A percentile compares a stretch with the other conserved stretches of the same genome.
Conservation (phyloP, 2,329 filamentous ascomycete genomes). For the Chaetomium globosum region DNA sequence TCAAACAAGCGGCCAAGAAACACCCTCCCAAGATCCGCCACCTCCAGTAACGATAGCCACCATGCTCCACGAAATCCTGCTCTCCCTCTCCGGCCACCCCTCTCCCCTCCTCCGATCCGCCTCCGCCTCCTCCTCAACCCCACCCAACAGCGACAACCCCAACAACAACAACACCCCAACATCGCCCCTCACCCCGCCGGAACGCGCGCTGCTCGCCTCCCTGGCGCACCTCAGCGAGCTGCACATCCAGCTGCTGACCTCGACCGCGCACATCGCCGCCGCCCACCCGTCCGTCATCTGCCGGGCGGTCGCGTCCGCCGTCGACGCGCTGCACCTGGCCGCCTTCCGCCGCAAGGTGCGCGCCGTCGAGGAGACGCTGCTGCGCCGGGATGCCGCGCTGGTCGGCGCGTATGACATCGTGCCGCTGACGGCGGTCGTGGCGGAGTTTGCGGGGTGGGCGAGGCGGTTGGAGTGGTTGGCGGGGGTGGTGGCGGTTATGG, state of each 20-base stretch:
- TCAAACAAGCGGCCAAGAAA: slow-evolving; percentile 12
- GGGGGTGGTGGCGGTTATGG: slow-evolving; percentile 70
- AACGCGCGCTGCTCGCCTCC: slow-evolving; percentile 77
- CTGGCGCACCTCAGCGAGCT: slow-evolving; percentile 77
- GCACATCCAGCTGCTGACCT: slow-evolving; percentile 70
- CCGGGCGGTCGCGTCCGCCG: slow-evolving; percentile 79
- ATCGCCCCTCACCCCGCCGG: slow-evolving; percentile 69
- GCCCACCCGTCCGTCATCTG: slow-evolving; percentile 80
- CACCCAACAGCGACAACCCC: neutral
- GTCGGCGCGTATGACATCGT: slow-evolving; percentile 95
- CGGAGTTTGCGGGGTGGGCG: slow-evolving; percentile 85
- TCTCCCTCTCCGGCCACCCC: slow-evolving; percentile 91
- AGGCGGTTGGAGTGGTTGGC: slow-evolving; percentile 84
- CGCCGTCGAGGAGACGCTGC: slow-evolving; percentile 77
- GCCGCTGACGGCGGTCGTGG: slow-evolving; percentile 80
- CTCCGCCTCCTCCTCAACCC: slow-evolving; percentile 38
- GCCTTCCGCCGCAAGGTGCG: slow-evolving; percentile 83
- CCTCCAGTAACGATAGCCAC: slow-evolving; percentile 7
- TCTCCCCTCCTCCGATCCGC: slow-evolving; percentile 76
- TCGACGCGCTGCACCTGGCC: slow-evolving; percentile 73
- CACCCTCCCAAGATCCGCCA: neutral
- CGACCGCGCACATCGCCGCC: slow-evolving; percentile 67
- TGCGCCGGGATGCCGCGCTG: slow-evolving; percentile 73
- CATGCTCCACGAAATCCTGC: slow-evolving; percentile 98
- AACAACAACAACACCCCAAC: slow-evolving; percentile 43